phyloP scores from a whole-genome alignment of 495 filamentous ascomycete species.

The Neurospora terricola region DNA sequence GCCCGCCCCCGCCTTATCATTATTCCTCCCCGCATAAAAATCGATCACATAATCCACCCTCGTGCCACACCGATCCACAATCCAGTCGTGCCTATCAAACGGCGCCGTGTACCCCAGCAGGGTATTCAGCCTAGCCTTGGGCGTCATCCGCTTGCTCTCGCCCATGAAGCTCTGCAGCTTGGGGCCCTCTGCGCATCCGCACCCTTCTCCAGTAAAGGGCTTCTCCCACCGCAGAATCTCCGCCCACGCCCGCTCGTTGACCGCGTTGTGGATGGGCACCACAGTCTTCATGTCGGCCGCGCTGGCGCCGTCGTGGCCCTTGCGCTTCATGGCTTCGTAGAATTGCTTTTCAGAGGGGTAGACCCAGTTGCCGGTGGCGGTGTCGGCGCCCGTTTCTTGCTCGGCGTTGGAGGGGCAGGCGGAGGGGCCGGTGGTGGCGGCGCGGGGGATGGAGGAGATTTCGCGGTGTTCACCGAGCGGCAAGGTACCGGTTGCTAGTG shows the following conservation, averaged over 20 bases:
- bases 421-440: conserved; percentile 35
- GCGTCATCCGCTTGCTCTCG: conserved; percentile 61
- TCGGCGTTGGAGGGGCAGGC: conserved; percentile 57
- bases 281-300: conserved; percentile 74
- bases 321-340: conserved; percentile 88
- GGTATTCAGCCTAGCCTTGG: conserved; percentile 70
- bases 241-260: conserved; percentile 81
- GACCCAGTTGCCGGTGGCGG: conserved; percentile 76
- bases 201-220: conserved; percentile 29
- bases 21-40: conserved; percentile 77
- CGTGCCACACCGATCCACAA: conserved; percentile 86
- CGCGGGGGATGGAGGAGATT: conserved; percentile 74
- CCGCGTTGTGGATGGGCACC: conserved; percentile 96
- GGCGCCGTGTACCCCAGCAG: conserved; percentile 78
- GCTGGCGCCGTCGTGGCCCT: conserved; percentile 44
- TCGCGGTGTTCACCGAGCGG: conserved; percentile 49
- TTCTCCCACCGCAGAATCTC: conserved; percentile 81
- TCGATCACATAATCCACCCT: conserved; percentile 93
- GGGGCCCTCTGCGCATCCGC: conserved; percentile 63
- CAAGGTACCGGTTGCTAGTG: conserved; percentile 24
- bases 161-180: conserved; percentile 77
- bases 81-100: conserved; percentile 97
- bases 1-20: conserved; percentile 37
- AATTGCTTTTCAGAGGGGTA: conserved; percentile 95
- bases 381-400: conserved; percentile 56